Evolutionary conservation across 192 early-diverging fungal species (phyloP).

Genomic region (Linnemannia zychae): DNA sequence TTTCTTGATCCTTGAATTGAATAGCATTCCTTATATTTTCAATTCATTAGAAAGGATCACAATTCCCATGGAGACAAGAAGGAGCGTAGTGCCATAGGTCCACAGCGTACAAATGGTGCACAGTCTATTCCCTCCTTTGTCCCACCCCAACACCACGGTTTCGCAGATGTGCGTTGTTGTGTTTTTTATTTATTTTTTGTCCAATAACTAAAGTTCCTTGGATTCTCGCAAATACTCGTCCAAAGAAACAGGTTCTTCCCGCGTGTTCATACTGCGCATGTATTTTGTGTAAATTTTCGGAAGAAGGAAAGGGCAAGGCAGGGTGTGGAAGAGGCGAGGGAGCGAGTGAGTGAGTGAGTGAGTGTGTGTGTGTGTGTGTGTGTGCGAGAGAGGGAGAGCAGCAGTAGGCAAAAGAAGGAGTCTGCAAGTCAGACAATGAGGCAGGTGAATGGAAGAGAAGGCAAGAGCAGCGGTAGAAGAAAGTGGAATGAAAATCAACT

Average conservation of each 20-base stretch:
- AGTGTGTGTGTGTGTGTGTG: too few relatives aligned
- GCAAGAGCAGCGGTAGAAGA: not conserved
- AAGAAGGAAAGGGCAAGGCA: too few relatives aligned
- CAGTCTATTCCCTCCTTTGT: not conserved
- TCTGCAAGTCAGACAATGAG: too few relatives aligned
- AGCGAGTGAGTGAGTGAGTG: too few relatives aligned
- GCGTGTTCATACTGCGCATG: not conserved
- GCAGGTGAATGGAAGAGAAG: not conserved
- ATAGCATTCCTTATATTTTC: too few relatives aligned
- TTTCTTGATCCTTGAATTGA: too few relatives aligned
- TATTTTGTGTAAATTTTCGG: not conserved
- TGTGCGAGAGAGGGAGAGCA: too few relatives aligned
- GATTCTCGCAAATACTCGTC: not conserved
- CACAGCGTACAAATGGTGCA: not conserved
- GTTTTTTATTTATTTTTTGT: not conserved
- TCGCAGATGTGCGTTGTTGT: not conserved
- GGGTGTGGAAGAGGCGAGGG: too few relatives aligned
- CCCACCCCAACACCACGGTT: not conserved
- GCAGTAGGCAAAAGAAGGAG: too few relatives aligned
- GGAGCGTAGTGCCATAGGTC: too few relatives aligned
- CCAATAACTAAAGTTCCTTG: not conserved
- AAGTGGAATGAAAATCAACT: not conserved
- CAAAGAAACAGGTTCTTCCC: not conserved
- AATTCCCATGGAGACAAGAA: too few relatives aligned
- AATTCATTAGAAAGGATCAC: too few relatives aligned